Evolutionary conservation across 495 filamentous ascomycete genomes (phyloP).

Genomic region (Hypomontagnella monticulosa): DNA sequence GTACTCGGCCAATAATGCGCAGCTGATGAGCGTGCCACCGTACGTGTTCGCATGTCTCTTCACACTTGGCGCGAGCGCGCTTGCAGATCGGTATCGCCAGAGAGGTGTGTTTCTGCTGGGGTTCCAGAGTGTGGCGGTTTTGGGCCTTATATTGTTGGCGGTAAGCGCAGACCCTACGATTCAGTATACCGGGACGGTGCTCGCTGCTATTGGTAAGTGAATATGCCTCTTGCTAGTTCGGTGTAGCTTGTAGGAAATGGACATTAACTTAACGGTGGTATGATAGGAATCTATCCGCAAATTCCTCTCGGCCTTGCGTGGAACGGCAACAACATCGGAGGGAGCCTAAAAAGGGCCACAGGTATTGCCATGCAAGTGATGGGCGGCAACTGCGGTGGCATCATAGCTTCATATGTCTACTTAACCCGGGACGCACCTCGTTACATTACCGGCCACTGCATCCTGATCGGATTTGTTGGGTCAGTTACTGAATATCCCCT

Average conservation of each 20-base stretch:
- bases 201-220: constrained; percentile 56
- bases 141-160: constrained; percentile 73
- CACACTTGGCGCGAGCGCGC: constrained; percentile 59
- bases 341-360: constrained; percentile 76
- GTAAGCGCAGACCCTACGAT: constrained; percentile 62
- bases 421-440: constrained; percentile 65
- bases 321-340: constrained; percentile 82
- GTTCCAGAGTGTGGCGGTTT: constrained; percentile 55
- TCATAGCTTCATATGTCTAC: constrained; percentile 74
- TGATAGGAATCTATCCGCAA: constrained; percentile 73
- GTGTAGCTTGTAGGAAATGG: not conserved
- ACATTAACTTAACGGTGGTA: not conserved
- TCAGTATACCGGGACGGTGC: constrained; percentile 74
- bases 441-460: constrained; percentile 69
- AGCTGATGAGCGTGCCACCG: constrained; percentile 68
- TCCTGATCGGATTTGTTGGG: constrained; percentile 54
- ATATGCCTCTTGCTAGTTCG: too few relatives aligned
- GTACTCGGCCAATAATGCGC: constrained; percentile 65
- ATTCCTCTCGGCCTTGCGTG: constrained; percentile 77
- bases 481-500: constrained; percentile 16
- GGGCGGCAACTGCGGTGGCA: constrained; percentile 79
- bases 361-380: constrained; percentile 82
- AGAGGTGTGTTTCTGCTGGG: constrained; percentile 66
- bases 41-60: constrained; percentile 64
- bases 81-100: constrained; percentile 60